phyloP scores from a whole-genome alignment of 495 filamentous ascomycete species.

The Neurospora discreta region DNA sequence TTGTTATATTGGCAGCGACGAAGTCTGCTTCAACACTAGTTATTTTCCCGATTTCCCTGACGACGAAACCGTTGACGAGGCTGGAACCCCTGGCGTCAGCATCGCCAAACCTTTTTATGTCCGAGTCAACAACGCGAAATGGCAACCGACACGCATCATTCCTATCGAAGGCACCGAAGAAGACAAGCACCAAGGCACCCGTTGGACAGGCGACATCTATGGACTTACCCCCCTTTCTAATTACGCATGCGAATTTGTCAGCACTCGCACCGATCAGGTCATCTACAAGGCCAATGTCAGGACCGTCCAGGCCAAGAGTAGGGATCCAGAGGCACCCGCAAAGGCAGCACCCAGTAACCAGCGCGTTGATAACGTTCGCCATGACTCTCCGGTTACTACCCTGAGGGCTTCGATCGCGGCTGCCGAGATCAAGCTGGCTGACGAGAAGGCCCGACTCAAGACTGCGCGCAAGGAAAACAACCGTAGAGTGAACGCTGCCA shows the following conservation, averaged over 20 bases:
- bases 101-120: constrained; percentile 70
- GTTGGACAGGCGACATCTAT: constrained; percentile 77
- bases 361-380: constrained; percentile 47
- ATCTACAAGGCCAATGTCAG: constrained; percentile 72
- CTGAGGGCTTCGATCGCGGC: constrained; percentile 77
- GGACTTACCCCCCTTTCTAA: constrained; percentile 77
- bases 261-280: constrained; percentile 57
- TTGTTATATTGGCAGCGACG: constrained; percentile 68
- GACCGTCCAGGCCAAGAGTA: constrained; percentile 59
- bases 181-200: constrained; percentile 28
- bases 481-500: constrained; percentile 51
- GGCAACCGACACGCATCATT: constrained; percentile 70
- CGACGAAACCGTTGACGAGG: constrained; percentile 8
- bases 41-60: constrained; percentile 38
- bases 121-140: constrained; percentile 76
- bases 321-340: constrained; percentile 43
- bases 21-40: constrained; percentile 73
- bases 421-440: constrained; percentile 65
- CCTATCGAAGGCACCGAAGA: constrained; percentile 45
- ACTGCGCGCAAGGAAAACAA: constrained; percentile 72
- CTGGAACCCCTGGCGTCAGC: constrained; percentile 40
- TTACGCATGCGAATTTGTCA: constrained; percentile 77
- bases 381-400: constrained; percentile 81
- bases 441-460: constrained; percentile 65
- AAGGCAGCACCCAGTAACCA: constrained; percentile 32